Conservation (phyloP, 352 stramenopile genomes). For the Thraustochytrium sp. region DNA sequence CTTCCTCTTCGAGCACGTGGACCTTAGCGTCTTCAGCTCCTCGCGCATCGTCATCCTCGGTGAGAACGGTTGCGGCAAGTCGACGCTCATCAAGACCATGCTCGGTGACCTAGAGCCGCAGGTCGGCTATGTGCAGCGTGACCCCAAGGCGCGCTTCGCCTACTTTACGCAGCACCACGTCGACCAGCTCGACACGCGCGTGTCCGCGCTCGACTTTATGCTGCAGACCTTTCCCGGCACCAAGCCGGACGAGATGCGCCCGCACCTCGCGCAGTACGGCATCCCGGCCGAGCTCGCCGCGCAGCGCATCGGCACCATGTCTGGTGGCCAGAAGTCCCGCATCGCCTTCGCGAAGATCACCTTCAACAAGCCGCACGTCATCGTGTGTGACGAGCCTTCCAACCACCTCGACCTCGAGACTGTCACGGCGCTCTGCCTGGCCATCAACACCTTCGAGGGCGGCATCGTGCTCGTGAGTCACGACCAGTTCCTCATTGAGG, state of each 20-base stretch:
- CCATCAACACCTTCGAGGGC: constrained; percentile 95
- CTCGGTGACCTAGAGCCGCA: constrained; percentile 84
- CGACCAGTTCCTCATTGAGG: constrained; percentile 96
- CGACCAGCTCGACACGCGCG: constrained; percentile 86
- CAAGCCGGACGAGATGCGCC: constrained; percentile 75
- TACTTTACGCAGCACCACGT: constrained; percentile 96
- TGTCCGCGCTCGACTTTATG: constrained; percentile 96
- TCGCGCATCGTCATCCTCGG: constrained; percentile 95
- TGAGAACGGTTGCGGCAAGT: constrained; percentile 87
- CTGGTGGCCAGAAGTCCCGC: constrained; percentile 96
- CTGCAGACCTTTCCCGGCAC: constrained; percentile 57
- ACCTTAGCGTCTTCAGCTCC: constrained; percentile 98
- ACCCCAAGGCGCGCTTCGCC: constrained; percentile 92
- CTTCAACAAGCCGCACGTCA: constrained; percentile 83
- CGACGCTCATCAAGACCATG: constrained; percentile 92
- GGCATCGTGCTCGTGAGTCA: constrained; percentile 98
- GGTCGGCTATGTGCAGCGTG: constrained; percentile 88
- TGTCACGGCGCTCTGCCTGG: constrained; percentile 97
- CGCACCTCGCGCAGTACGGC: constrained; percentile 96
- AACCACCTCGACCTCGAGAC: constrained; percentile 99
- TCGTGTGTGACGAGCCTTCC: constrained; percentile 98
- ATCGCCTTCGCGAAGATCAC: constrained; percentile 98
- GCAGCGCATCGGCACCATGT: constrained; percentile 96
- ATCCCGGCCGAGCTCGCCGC: constrained; percentile 92
- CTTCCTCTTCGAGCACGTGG: constrained; percentile 89